Conservation (phyloP, 148 eudicot species). For the Amaranthus cruentus region DNA sequence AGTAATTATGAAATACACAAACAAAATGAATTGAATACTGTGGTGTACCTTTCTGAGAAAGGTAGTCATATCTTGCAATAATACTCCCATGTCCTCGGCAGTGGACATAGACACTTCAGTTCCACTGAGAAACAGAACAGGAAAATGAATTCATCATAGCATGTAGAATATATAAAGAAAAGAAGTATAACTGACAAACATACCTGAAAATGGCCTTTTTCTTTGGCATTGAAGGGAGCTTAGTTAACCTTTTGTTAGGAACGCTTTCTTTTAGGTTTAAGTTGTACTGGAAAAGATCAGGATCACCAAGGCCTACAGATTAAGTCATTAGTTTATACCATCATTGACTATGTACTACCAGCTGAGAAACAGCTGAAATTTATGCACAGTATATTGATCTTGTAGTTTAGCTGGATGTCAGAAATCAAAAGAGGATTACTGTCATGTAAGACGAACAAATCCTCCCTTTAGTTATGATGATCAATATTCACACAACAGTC, state of each 20-base stretch:
- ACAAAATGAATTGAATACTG: background rate
- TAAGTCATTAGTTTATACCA: background rate
- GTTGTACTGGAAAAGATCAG: constrained; percentile 51
- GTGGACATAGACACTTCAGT: constrained; percentile 65
- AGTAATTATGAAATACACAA: background rate
- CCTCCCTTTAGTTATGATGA: background rate
- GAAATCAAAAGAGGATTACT: background rate
- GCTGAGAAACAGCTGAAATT: background rate
- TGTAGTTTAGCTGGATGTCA: background rate
- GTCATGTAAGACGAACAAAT: background rate
- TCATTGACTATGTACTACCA: background rate
- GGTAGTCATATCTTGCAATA: constrained; percentile 36
- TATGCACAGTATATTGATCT: background rate
- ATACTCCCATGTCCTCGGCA: constrained; percentile 33
- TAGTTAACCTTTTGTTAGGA: constrained; percentile 41
- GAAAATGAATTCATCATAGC: constrained; percentile 1
- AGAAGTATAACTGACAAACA: background rate
- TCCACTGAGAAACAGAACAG: constrained; percentile 50
- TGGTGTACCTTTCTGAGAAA: constrained; percentile 54
- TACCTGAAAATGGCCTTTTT: constrained; percentile 72
- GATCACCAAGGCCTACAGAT: constrained; percentile 47
- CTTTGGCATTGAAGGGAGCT: constrained; percentile 57
- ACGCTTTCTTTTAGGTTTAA: constrained; percentile 52
- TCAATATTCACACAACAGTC: background rate
- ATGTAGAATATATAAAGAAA: background rate